Evolutionary conservation across 306 rosid species (phyloP).

Genomic region (Sindora glabra): DNA sequence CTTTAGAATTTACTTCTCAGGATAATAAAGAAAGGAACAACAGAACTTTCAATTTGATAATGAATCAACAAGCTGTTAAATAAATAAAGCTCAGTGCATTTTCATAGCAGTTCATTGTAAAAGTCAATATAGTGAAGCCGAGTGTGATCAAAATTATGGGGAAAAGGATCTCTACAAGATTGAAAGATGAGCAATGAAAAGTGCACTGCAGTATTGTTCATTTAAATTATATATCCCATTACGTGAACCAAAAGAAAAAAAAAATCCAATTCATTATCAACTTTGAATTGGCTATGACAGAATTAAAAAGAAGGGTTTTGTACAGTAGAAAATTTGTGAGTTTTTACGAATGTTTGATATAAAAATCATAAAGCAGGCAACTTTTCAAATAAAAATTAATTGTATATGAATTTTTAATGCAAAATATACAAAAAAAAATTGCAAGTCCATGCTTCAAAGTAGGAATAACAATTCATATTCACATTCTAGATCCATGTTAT

Average conservation of each 20-base stretch:
- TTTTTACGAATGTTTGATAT: too few relatives aligned
- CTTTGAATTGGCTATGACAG: background rate
- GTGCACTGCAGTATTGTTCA: background rate
- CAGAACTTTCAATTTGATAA: background rate
- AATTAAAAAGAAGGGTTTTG: background rate
- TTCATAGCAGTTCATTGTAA: background rate
- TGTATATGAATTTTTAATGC: too few relatives aligned
- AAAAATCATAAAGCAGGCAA: too few relatives aligned
- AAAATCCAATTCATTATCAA: background rate
- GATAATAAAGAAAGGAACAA: background rate
- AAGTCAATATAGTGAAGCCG: background rate
- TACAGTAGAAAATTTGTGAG: too few relatives aligned
- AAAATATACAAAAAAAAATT: too few relatives aligned
- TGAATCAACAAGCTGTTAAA: background rate
- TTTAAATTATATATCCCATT: background rate
- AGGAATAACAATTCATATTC: too few relatives aligned
- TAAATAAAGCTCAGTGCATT: background rate
- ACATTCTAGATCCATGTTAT: too few relatives aligned
- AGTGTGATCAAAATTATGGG: too few relatives aligned
- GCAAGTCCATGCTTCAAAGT: too few relatives aligned
- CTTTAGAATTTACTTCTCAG: background rate
- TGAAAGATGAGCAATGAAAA: background rate
- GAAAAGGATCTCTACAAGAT: background rate
- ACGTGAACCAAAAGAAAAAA: too few relatives aligned
- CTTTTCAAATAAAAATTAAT: too few relatives aligned